These are phyloP conservation scores for Bertia moriformis DNA, from an alignment of 2,329 filamentous ascomycete species.

Conservation along the genomic window DNA sequence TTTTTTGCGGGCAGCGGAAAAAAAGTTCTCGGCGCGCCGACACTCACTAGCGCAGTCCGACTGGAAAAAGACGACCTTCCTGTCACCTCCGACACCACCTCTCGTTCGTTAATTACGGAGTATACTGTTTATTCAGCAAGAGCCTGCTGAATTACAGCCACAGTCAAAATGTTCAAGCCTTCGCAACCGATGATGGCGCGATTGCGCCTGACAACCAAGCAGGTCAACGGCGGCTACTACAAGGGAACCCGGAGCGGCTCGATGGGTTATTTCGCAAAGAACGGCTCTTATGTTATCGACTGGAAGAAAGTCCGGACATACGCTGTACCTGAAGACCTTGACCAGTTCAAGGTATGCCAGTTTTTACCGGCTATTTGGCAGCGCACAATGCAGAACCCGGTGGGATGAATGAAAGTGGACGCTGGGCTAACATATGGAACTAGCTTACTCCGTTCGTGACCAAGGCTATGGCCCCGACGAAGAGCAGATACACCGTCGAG, in stretches of 20 bases:
- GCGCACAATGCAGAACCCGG: not conserved
- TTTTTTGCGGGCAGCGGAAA: slow-evolving; percentile 10
- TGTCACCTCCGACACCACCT: slow-evolving; percentile 12
- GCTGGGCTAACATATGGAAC: not conserved
- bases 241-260: slow-evolving; percentile 84
- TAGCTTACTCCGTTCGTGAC: slow-evolving; percentile 73
- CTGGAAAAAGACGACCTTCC: not conserved
- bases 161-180: slow-evolving; percentile 21
- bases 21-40: slow-evolving; percentile 4
- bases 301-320: slow-evolving; percentile 83
- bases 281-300: slow-evolving; percentile 73
- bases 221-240: slow-evolving; percentile 88
- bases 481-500: slow-evolving; percentile 34
- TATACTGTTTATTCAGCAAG: no score
- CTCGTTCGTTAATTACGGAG: slow-evolving; percentile 9
- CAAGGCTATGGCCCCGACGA: slow-evolving; percentile 33
- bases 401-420: not conserved
- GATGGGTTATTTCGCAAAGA: slow-evolving; percentile 72
- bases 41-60: not conserved
- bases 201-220: slow-evolving; percentile 73
- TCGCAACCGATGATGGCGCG: slow-evolving; percentile 12
- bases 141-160: no score
- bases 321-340: slow-evolving; percentile 57
- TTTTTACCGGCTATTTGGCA: not conserved
- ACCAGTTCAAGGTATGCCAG: slow-evolving; percentile 53